These are phyloP conservation scores for Saturnispora besseyi DNA, from an alignment of 805 yeast genomes.

Conservation along the genomic window DNA sequence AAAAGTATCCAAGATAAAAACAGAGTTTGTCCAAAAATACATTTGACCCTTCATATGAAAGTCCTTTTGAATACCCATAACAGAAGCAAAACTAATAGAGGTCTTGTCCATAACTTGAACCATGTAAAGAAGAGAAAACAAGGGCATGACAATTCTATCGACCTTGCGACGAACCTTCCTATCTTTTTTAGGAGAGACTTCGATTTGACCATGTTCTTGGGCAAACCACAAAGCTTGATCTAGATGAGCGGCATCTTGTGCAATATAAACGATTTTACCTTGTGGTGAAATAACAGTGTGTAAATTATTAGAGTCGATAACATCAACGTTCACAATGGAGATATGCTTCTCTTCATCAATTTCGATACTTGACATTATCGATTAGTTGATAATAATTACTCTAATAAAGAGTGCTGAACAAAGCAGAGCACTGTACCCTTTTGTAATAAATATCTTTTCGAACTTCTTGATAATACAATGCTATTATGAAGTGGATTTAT, in stretches of 20 bases:
- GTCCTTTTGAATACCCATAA: slow-evolving; percentile 18
- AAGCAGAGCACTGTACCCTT: neutral
- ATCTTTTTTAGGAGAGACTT: slow-evolving; percentile 4
- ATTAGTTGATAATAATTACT: neutral
- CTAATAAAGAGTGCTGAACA: neutral
- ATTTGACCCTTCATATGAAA: slow-evolving; percentile 24
- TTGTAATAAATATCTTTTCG: neutral
- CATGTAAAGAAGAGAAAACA: slow-evolving; percentile 28
- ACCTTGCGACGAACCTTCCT: slow-evolving; percentile 22
- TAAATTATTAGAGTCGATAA: slow-evolving; percentile 6
- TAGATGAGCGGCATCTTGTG: slow-evolving; percentile 11
- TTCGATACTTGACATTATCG: neutral
- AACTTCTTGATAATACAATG: no score
- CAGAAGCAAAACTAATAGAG: slow-evolving; percentile 31
- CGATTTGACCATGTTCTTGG: slow-evolving; percentile 9
- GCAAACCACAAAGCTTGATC: slow-evolving; percentile 12
- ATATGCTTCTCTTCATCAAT: slow-evolving; percentile 7
- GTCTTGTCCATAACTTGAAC: slow-evolving; percentile 35
- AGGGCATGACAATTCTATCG: slow-evolving; percentile 31
- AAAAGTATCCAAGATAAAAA: slow-evolving; percentile 33
- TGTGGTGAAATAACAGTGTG: slow-evolving; percentile 11
- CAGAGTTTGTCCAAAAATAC: slow-evolving; percentile 25
- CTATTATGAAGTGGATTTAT: neutral
- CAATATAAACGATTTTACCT: slow-evolving; percentile 12
- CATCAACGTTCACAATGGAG: neutral